phyloP scores from a whole-genome alignment of 768 basidiomycete genomes.

The Termitomyces sp. region DNA sequence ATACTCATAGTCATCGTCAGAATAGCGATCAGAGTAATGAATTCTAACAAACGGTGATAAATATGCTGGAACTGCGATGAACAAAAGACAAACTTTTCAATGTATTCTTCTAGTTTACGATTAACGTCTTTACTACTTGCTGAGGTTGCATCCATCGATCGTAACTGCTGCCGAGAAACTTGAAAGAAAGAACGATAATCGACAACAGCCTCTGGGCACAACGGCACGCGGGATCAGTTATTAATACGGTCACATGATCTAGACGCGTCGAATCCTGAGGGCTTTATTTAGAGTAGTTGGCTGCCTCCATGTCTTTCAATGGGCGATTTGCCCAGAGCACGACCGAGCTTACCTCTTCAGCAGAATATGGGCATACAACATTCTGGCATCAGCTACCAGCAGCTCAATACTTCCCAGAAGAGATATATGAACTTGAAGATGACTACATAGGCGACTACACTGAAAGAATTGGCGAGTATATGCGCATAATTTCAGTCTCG shows the following conservation, averaged over 20 bases:
- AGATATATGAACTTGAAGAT: constrained; percentile 2
- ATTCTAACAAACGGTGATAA: constrained; percentile 44
- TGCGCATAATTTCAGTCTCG: constrained; percentile 18
- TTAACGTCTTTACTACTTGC: constrained; percentile 31
- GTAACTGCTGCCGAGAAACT: not conserved
- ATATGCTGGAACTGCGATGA: constrained; percentile 1
- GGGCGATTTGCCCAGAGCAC: constrained; percentile 1
- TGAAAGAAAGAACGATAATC: not conserved
- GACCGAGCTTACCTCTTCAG: not conserved
- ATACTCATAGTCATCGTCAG: constrained; percentile 91
- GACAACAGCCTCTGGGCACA: not conserved
- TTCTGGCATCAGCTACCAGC: not conserved
- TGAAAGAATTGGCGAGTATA: constrained; percentile 31
- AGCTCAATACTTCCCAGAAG: not conserved
- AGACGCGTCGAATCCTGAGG: not conserved
- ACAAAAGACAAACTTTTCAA: constrained; percentile 53
- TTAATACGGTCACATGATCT: constrained; percentile 4
- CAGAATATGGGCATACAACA: not conserved
- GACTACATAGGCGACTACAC: constrained; percentile 17
- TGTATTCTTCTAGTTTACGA: constrained; percentile 66
- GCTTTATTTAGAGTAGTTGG: not conserved
- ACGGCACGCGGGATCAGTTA: not conserved
- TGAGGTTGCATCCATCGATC: constrained; percentile 22
- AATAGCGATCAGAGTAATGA: constrained; percentile 87
- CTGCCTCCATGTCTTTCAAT: constrained; percentile 7